phyloP scores from a whole-genome alignment of 2,329 filamentous ascomycete genomes.

The Monosporascus sp. region DNA sequence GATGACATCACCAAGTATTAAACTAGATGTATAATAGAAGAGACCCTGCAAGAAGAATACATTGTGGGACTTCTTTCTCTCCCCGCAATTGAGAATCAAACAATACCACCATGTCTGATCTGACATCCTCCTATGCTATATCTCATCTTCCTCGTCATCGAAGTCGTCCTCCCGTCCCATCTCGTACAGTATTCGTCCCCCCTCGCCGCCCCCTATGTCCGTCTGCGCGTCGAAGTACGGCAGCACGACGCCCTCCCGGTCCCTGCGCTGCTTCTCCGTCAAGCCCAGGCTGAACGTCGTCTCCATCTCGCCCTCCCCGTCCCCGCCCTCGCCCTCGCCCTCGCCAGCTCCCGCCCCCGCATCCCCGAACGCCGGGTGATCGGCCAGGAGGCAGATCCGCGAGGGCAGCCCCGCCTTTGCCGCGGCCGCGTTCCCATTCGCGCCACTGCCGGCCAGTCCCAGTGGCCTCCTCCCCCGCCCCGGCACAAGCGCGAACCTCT shows the following conservation, averaged over 20 bases:
- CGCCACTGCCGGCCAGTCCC: background rate
- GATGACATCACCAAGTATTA: background rate
- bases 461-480: constrained; percentile 8
- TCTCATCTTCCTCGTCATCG: constrained; percentile 67
- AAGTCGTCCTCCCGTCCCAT: constrained; percentile 97
- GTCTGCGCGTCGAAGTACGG: constrained; percentile 97
- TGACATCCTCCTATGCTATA: constrained; percentile 12
- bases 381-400: constrained; percentile 59
- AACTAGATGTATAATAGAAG: background rate
- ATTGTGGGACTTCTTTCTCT: no score
- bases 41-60: background rate
- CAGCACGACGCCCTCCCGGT: constrained; percentile 83
- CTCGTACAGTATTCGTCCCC: constrained; percentile 91
- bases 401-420: constrained; percentile 20
- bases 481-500: constrained; percentile 53
- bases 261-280: constrained; percentile 84
- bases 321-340: constrained; percentile 37
- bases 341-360: constrained; percentile 31
- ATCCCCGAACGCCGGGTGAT: constrained; percentile 66
- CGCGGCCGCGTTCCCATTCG: constrained; percentile 6
- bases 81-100: no score
- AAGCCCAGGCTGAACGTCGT: constrained; percentile 83
- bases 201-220: constrained; percentile 71
- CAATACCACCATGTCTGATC: no score
- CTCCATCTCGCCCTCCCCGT: constrained; percentile 46